phyloP scores from a whole-genome alignment of 1,284 basidiomycete species.

The Austroboletus olivaceoglutinosus region DNA sequence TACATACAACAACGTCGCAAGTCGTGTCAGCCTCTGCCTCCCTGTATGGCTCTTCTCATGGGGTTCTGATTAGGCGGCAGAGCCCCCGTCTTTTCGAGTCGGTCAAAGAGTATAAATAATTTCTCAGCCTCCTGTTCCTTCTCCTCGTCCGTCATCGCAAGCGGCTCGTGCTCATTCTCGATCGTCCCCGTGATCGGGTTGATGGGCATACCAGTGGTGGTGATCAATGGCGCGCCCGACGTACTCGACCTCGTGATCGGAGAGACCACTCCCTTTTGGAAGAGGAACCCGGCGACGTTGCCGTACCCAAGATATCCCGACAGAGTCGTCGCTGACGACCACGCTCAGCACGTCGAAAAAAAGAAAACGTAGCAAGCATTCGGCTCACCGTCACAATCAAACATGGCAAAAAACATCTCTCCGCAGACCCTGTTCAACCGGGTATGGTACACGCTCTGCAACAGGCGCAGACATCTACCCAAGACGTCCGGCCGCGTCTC shows the following conservation, averaged over 20 bases:
- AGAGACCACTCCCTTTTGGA: constrained; percentile 80
- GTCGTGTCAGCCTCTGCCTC: constrained; percentile 37
- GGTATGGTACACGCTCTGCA: constrained; percentile 69
- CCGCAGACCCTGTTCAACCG: constrained; percentile 73
- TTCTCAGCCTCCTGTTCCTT: constrained; percentile 89
- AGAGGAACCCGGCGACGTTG: constrained; percentile 88
- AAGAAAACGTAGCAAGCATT: constrained; percentile 1
- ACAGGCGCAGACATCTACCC: constrained; percentile 77
- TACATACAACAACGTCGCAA: background rate
- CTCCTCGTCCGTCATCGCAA: constrained; percentile 87
- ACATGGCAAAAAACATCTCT: constrained; percentile 83
- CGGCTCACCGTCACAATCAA: constrained; percentile 72
- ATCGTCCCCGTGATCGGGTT: constrained; percentile 80
- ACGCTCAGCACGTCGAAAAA: background rate
- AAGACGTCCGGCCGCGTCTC: constrained; percentile 71
- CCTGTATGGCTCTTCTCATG: constrained; percentile 64
- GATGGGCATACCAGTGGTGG: constrained; percentile 49
- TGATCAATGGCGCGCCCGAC: constrained; percentile 34
- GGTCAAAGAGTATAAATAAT: constrained; percentile 85
- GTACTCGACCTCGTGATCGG: constrained; percentile 40
- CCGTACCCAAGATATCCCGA: constrained; percentile 84
- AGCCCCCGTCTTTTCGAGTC: constrained; percentile 74
- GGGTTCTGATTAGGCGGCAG: constrained; percentile 66
- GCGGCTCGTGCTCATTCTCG: constrained; percentile 37
- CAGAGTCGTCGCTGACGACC: constrained; percentile 56